These are phyloP conservation scores for Trichophyton schoenleinii DNA, from an alignment of 2,329 filamentous ascomycete species.

Conservation along the genomic window DNA sequence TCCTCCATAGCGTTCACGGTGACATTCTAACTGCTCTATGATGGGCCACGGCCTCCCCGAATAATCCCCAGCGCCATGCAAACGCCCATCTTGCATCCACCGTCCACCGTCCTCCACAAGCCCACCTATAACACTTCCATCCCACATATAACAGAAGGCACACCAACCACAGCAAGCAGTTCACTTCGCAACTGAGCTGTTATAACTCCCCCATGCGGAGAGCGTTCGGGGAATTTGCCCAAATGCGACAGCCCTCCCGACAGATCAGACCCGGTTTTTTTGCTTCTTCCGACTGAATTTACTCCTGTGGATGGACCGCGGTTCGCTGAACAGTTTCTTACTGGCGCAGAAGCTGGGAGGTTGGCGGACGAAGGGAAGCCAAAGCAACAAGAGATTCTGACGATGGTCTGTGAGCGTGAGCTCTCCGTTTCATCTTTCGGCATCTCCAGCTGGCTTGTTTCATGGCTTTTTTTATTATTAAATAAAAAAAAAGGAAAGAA, in stretches of 20 bases:
- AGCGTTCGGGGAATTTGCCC: background rate
- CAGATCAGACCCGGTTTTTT: background rate
- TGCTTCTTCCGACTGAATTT: background rate
- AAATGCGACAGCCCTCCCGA: background rate
- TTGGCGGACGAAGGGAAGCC: background rate
- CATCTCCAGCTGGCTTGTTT: background rate
- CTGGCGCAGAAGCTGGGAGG: background rate
- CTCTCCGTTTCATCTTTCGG: background rate
- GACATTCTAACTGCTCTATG: too few species aligned
- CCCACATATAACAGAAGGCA: background rate
- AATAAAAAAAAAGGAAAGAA: too few species aligned
- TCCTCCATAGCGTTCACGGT: background rate
- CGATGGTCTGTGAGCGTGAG: background rate
- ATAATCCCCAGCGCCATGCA: background rate
- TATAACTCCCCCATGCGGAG: background rate
- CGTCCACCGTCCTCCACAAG: background rate
- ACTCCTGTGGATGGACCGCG: background rate
- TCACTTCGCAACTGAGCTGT: background rate
- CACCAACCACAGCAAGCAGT: background rate
- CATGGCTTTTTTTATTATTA: background rate
- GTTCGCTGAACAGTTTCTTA: background rate
- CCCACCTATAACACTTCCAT: too few species aligned
- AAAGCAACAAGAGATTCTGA: background rate
- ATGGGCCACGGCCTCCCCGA: background rate
- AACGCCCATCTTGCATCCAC: background rate